Conservation (phyloP, 2,329 filamentous ascomycete species). For the Fusarium beomiforme region DNA sequence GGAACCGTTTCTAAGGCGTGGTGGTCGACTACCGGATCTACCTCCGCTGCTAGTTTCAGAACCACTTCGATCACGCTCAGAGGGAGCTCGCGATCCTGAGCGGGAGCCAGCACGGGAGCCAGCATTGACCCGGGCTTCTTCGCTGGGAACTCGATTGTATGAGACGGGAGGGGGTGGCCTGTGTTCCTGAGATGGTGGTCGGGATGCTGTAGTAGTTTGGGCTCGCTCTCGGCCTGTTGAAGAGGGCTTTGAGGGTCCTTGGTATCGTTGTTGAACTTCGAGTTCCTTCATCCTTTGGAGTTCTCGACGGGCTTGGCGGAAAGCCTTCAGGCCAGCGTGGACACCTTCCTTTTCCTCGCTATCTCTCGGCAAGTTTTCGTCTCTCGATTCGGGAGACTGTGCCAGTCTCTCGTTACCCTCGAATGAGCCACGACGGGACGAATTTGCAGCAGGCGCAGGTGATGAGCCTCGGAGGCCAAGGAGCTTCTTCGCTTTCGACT, state of each 20-base stretch:
- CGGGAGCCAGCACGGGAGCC: constrained; percentile 29
- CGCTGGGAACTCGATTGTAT: constrained; percentile 57
- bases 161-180: constrained; percentile 54
- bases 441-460: constrained; percentile 53
- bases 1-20: constrained; percentile 52
- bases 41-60: constrained; percentile 63
- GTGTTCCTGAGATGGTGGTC: constrained; percentile 56
- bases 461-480: constrained; percentile 64
- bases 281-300: constrained; percentile 65
- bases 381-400: constrained; percentile 28
- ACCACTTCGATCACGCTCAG: constrained; percentile 64
- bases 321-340: constrained; percentile 64
- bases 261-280: constrained; percentile 58
- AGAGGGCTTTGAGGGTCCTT: constrained; percentile 27
- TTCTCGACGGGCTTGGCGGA: constrained; percentile 66
- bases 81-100: constrained; percentile 46
- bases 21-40: constrained; percentile 52
- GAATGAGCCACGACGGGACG: constrained; percentile 49
- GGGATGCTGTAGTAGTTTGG: constrained; percentile 32
- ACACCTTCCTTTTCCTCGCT: constrained; percentile 51
- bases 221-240: constrained; percentile 32
- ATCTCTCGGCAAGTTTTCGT: constrained; percentile 37
- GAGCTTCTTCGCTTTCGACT: constrained; percentile 69
- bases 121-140: constrained; percentile 51
- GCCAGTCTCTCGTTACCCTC: constrained; percentile 29